Conservation (phyloP, 2,329 filamentous ascomycete species). For the Lasiodiplodia sp. region DNA sequence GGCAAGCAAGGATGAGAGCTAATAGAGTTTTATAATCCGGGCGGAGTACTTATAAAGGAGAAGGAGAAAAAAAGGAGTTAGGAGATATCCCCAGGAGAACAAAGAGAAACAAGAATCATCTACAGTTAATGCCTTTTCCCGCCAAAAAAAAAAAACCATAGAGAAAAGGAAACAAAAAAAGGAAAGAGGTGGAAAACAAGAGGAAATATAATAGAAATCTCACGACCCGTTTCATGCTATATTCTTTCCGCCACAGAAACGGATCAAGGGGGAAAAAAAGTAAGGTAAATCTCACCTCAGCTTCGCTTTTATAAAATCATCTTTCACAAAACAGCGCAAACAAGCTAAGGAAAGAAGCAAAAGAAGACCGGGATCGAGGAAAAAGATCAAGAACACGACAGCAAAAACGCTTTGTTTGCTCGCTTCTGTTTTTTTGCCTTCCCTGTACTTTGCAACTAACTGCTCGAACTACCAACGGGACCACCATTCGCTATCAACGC, state of each 20-base stretch:
- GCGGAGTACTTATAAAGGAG: neutral
- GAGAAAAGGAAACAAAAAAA: neutral
- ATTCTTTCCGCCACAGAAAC: neutral
- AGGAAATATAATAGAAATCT: neutral
- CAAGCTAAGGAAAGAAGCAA: neutral
- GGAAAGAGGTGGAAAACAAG: neutral
- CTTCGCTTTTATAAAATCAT: neutral
- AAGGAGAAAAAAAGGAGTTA: neutral
- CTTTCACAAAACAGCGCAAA: neutral
- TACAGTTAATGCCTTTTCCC: slow-evolving; percentile 10
- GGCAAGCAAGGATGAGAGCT: slow-evolving; percentile 1
- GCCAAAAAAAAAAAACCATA: neutral
- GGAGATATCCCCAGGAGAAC: neutral
- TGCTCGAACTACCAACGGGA: slow-evolving; percentile 12
- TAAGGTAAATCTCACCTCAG: neutral
- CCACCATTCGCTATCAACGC: slow-evolving; percentile 10
- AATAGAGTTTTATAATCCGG: neutral
- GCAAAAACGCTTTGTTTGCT: slow-evolving; percentile 18
- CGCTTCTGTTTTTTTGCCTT: slow-evolving; percentile 12
- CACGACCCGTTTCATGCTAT: slow-evolving; percentile 7
- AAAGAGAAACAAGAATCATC: slow-evolving; percentile 16
- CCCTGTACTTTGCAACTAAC: slow-evolving; percentile 15
- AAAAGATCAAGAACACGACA: slow-evolving; percentile 4
- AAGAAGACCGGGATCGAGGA: neutral
- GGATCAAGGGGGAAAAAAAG: neutral